Percentiles rank a stretch among this genome's conserved stretches.
Evolutionary conservation across 306 rosid species (phyloP).

Genomic region (Dryas octopetala): DNA sequence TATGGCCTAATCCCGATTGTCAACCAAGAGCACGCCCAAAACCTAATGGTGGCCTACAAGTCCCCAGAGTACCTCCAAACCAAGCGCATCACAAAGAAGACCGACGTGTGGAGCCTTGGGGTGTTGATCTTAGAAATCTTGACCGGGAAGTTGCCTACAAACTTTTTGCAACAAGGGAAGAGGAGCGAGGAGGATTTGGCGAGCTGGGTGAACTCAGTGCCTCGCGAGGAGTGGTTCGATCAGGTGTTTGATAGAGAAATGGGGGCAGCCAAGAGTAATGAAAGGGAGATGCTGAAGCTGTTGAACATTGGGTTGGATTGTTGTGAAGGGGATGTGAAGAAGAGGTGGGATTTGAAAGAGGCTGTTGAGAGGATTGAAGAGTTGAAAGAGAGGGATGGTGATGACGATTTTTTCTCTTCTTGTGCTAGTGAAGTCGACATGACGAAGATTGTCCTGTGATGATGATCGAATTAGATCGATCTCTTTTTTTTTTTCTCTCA

Average conservation of each 20-base stretch:
- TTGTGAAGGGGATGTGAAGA: constrained; percentile 65
- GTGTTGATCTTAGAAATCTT: constrained; percentile 66
- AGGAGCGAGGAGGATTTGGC: constrained; percentile 58
- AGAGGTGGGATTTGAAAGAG: constrained; percentile 66
- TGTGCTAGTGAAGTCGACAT: constrained; percentile 43
- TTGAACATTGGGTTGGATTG: constrained; percentile 66
- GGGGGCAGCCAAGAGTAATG: constrained; percentile 35
- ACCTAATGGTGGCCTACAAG: constrained; percentile 68
- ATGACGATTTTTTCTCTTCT: constrained; percentile 31
- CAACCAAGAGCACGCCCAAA: constrained; percentile 71
- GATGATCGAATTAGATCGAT: background rate
- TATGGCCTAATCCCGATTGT: constrained; percentile 74
- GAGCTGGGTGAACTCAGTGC: constrained; percentile 57
- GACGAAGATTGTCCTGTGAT: constrained; percentile 22
- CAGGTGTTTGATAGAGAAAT: constrained; percentile 64
- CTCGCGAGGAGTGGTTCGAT: constrained; percentile 48
- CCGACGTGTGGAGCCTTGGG: constrained; percentile 86
- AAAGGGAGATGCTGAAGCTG: constrained; percentile 61
- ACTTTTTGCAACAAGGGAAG: constrained; percentile 54
- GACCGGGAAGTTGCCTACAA: constrained; percentile 60
- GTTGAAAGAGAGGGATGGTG: constrained; percentile 47
- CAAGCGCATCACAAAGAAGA: constrained; percentile 77
- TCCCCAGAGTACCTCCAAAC: constrained; percentile 71
- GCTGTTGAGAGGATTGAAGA: constrained; percentile 62
- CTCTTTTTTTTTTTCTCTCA: no score